Base-by-base conservation (phyloP, 495 filamentous ascomycete genomes). In the Cercophora newfieldiana region DNA sequence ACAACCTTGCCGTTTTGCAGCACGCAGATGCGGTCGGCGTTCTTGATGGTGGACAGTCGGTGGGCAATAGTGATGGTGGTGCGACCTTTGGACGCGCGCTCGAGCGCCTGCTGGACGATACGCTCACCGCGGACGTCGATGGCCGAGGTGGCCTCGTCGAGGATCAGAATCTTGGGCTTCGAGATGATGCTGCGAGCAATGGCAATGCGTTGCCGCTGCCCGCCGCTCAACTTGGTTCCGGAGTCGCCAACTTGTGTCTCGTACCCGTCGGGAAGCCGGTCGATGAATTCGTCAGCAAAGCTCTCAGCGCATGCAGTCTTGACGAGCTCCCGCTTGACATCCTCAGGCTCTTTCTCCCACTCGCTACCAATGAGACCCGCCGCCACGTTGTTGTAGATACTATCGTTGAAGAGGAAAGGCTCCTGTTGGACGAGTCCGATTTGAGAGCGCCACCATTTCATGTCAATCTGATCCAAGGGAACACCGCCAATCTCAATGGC, bases 1-100 rank as follows among this genome's bases (percentile, higher is more conserved):
- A 88, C 79, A 50, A 91, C 84, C 10, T 57, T 72, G 59, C 62
- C 90, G 19, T 77, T 79, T 44, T 90, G 82, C 60, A 94, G 81
- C 62, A 92, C 85, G 64, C 89, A 86, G 54, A 93, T 94, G 33
- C 82, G 77, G 76, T 93, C 88, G 2, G 90, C 89, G 63, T 88
- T 86, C 33, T 84, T 81, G 63, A 94, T 90, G 33, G 91, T 93
- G 18, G 81, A 81, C 21, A 93, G 75, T 1, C 89, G 79, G 74
- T 94, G 91, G 21, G 87, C 86, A 22, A 96, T 91, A n/a, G 90
- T 88, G 61, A 96, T 89, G 1, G 90, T 93, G 4, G 91, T 96
- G 31, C 90, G 85, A 2, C 85, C 86, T 61, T 85, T 80, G 0
- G 89, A 84, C 69, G 88, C 89, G 24, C 83, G 77, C 55, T 91